A percentile compares a stretch with the other conserved stretches of the same genome.
phyloP scores from a whole-genome alignment of 371 early-diverging fungal genomes.

The Mortierella sp. region DNA sequence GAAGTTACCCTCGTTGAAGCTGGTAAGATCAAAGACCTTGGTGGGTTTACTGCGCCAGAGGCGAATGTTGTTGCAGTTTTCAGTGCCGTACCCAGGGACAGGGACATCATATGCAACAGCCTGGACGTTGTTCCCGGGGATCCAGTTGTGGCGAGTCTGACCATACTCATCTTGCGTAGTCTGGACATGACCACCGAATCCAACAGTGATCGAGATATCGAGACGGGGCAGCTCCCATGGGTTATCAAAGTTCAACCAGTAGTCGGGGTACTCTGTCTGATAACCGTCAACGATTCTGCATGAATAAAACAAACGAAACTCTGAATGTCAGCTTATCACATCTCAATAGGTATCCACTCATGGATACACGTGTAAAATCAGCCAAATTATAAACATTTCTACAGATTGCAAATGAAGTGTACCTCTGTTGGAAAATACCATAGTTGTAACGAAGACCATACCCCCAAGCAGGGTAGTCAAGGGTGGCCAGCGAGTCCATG shows the following conservation, averaged over 20 bases:
- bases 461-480: constrained; percentile 92
- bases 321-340: neutral
- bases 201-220: constrained; percentile 87
- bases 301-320: neutral
- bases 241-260: constrained; percentile 89
- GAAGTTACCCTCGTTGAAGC: constrained; percentile 94
- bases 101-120: constrained; percentile 95
- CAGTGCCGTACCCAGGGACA: constrained; percentile 89
- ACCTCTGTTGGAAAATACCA: constrained; percentile 94
- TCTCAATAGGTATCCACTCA: neutral
- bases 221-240: constrained; percentile 95
- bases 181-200: constrained; percentile 87
- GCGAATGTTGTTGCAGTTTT: constrained; percentile 92
- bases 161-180: constrained; percentile 73
- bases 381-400: neutral
- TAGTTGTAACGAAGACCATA: constrained; percentile 92
- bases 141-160: constrained; percentile 78
- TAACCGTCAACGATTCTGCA: constrained; percentile 86
- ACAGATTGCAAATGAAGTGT: neutral
- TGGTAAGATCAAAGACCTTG: constrained; percentile 80
- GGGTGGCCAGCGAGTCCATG: constrained; percentile 91
- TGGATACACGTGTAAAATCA: constrained; percentile 4
- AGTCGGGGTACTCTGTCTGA: constrained; percentile 92
- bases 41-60: constrained; percentile 92
- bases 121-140: constrained; percentile 84